Conservation (phyloP, 169 alveolate species). For the Cytauxzoon felis region DNA sequence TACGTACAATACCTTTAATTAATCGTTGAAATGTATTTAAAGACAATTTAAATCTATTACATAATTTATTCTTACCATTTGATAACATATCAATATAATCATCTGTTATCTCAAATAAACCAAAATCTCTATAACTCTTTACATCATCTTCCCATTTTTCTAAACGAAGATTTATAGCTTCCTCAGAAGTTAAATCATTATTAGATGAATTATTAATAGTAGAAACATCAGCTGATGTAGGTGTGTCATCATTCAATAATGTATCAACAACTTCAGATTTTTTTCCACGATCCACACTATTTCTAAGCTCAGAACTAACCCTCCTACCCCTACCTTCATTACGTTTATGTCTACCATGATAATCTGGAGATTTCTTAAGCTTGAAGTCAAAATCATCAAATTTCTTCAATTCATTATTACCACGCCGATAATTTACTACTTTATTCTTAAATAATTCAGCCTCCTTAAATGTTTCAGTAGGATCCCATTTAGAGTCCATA, state of each 20-base stretch:
- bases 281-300: no score
- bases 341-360: not conserved
- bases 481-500: slow-evolving; percentile 47
- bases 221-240: no score
- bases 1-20: slow-evolving; percentile 34
- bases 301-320: no score
- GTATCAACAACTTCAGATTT: not conserved
- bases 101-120: slow-evolving; percentile 19
- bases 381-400: slow-evolving; percentile 43
- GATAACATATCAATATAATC: slow-evolving; percentile 8
- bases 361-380: not conserved
- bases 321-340: slow-evolving; percentile 4
- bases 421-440: not conserved
- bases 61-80: not conserved
- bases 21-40: slow-evolving; percentile 53
- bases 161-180: not conserved
- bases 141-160: slow-evolving; percentile 25
- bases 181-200: no score
- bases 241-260: not conserved
- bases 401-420: slow-evolving; percentile 27
- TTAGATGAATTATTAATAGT: no score
- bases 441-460: slow-evolving; percentile 15
- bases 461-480: slow-evolving; percentile 59
- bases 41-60: slow-evolving; percentile 25
- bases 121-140: slow-evolving; percentile 5